Conservation (phyloP, 78 protist genomes). For the Guillardia theta region DNA sequence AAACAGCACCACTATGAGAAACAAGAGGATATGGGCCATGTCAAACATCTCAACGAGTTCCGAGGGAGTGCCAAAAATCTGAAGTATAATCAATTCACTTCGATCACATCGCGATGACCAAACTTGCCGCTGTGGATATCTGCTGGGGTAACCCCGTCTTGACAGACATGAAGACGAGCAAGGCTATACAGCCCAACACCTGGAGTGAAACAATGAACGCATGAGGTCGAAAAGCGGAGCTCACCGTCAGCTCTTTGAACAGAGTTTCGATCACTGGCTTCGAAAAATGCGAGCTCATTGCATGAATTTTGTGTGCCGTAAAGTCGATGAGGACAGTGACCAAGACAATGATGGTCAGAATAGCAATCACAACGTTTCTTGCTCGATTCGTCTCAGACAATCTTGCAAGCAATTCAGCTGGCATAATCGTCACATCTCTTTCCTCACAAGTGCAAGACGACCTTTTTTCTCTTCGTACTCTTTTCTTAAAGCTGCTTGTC, state of each 20-base stretch:
- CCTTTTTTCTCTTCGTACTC: neutral
- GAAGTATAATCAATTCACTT: neutral
- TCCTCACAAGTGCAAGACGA: neutral
- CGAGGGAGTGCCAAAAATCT: slow-evolving; percentile 25
- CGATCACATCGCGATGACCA: neutral
- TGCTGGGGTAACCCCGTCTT: slow-evolving; percentile 29
- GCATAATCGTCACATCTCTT: neutral
- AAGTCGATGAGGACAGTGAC: neutral
- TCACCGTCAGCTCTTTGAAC: slow-evolving; percentile 5
- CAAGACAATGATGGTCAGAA: neutral
- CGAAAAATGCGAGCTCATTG: neutral
- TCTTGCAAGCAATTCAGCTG: neutral
- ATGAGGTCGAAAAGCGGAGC: neutral
- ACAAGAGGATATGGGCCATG: neutral
- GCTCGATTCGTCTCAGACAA: slow-evolving; percentile 11
- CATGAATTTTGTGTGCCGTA: neutral
- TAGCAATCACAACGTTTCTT: neutral
- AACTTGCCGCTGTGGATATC: too few relatives aligned
- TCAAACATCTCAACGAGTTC: slow-evolving; percentile 31
- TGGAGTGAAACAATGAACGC: neutral
- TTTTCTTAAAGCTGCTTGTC: neutral
- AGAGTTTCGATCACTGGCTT: neutral
- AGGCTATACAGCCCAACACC: slow-evolving; percentile 27
- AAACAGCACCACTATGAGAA: neutral
- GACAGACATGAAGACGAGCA: slow-evolving; percentile 38